Conservation (phyloP, 2,329 filamentous ascomycete species). For the Ophiocordyceps camponoti-saundersi region DNA sequence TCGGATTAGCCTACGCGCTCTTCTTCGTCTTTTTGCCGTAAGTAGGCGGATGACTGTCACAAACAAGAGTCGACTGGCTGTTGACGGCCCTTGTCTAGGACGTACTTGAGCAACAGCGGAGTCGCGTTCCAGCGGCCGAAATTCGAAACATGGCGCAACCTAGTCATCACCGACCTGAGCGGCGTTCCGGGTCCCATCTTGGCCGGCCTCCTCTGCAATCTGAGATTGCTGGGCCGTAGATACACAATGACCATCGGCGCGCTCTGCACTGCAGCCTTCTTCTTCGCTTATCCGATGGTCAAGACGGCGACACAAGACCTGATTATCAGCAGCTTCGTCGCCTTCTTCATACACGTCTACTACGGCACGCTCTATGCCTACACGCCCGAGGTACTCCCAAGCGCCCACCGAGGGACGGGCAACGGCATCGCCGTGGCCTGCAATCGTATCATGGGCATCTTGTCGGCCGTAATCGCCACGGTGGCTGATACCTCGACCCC, state of each 20-base stretch:
- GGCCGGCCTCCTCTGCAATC: conserved; percentile 56
- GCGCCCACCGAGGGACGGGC: conserved; percentile 53
- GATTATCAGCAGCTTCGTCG: conserved; percentile 48
- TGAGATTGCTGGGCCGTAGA: conserved; percentile 47
- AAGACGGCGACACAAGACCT: conserved; percentile 40
- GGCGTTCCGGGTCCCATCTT: conserved; percentile 65
- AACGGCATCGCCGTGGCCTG: conserved; percentile 57
- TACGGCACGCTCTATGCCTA: conserved; percentile 64
- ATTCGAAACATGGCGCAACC: conserved; percentile 54
- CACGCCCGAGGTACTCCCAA: conserved; percentile 62
- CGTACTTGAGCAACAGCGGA: conserved; percentile 20
- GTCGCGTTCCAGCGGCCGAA: conserved; percentile 16
- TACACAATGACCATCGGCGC: conserved; percentile 51
- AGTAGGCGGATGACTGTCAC: neutral
- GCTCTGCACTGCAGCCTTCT: conserved; percentile 47
- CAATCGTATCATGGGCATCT: conserved; percentile 47
- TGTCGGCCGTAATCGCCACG: conserved; percentile 55
- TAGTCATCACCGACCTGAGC: conserved; percentile 60
- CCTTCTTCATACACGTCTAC: conserved; percentile 62
- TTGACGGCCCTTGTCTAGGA: conserved; percentile 2
- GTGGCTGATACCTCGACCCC: conserved; percentile 41
- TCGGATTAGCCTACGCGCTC: conserved; percentile 74
- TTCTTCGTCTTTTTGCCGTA: conserved; percentile 88
- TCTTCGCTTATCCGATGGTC: conserved; percentile 49
- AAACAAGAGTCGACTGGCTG: neutral